Evolutionary conservation across 2,329 filamentous ascomycete species (phyloP).

Genomic region (Apiospora sp.): DNA sequence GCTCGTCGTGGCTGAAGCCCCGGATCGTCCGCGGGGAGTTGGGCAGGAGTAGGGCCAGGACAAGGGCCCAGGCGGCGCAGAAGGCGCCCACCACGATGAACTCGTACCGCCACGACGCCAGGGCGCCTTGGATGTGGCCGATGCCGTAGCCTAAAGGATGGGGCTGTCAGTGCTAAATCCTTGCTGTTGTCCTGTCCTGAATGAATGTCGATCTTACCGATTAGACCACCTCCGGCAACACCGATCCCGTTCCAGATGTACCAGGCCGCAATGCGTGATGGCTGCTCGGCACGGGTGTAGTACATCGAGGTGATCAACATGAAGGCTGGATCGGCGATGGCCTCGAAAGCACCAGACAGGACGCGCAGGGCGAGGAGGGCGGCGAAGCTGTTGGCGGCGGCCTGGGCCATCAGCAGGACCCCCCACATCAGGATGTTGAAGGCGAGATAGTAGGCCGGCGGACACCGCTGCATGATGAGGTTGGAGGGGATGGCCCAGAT

Average conservation of each 20-base stretch:
- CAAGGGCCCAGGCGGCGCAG: slow-evolving; percentile 50
- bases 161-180: slow-evolving; percentile 49
- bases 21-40: slow-evolving; percentile 51
- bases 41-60: slow-evolving; percentile 50
- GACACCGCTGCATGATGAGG: slow-evolving; percentile 45
- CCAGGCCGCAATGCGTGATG: slow-evolving; percentile 47
- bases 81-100: slow-evolving; percentile 54
- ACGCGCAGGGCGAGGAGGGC: slow-evolving; percentile 54
- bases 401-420: slow-evolving; percentile 51
- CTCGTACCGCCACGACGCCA: slow-evolving; percentile 53
- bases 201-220: background rate
- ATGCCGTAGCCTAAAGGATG: slow-evolving; percentile 49
- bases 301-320: slow-evolving; percentile 60
- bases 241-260: slow-evolving; percentile 11
- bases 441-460: slow-evolving; percentile 45
- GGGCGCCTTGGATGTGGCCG: slow-evolving; percentile 49
- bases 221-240: background rate
- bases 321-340: slow-evolving; percentile 56
- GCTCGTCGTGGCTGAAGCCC: slow-evolving; percentile 51
- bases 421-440: slow-evolving; percentile 47
- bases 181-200: slow-evolving; percentile 29
- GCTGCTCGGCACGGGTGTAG: slow-evolving; percentile 55
- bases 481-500: slow-evolving; percentile 42
- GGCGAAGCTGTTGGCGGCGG: slow-evolving; percentile 49
- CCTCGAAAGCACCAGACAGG: slow-evolving; percentile 56